phyloP scores from a whole-genome alignment of 257 asterid species.

The Solanum chilense region DNA sequence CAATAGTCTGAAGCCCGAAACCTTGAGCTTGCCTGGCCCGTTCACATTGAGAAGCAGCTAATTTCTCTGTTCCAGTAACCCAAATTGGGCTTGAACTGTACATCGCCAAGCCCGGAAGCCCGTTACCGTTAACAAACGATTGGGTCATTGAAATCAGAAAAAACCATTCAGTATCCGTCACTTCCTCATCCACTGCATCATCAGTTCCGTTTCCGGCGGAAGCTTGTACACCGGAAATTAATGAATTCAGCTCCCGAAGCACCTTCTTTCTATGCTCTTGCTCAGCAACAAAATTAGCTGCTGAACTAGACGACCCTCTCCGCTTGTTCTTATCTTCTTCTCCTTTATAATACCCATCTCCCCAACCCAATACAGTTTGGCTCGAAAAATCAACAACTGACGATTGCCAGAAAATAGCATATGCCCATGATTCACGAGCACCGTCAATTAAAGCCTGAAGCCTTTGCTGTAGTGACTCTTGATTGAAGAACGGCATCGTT shows the following conservation, averaged over 20 bases:
- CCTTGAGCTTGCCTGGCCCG: slow-evolving; percentile 67
- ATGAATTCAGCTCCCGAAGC: slow-evolving; percentile 68
- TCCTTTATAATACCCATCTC: slow-evolving; percentile 78
- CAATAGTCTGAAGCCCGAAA: slow-evolving; percentile 66
- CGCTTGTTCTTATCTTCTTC: slow-evolving; percentile 44
- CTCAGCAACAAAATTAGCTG: slow-evolving; percentile 20
- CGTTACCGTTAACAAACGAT: slow-evolving; percentile 48
- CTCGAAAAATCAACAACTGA: slow-evolving; percentile 43
- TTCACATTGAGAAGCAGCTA: slow-evolving; percentile 43
- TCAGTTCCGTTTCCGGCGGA: slow-evolving; percentile 5
- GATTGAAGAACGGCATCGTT: slow-evolving; percentile 27
- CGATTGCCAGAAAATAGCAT: slow-evolving; percentile 87
- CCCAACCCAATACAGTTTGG: slow-evolving; percentile 52
- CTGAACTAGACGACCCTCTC: slow-evolving; percentile 19
- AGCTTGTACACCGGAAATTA: slow-evolving; percentile 43
- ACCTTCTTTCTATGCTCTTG: slow-evolving; percentile 69
- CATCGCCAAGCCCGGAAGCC: slow-evolving; percentile 82
- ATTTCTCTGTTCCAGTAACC: slow-evolving; percentile 51
- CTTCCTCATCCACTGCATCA: slow-evolving; percentile 71
- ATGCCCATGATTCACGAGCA: slow-evolving; percentile 72
- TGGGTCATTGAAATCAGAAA: slow-evolving; percentile 83
- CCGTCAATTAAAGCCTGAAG: slow-evolving; percentile 63
- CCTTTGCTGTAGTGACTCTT: slow-evolving; percentile 71
- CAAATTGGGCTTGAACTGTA: slow-evolving; percentile 55
- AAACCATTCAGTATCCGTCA: slow-evolving; percentile 86